Base-by-base conservation (phyloP, 345 rosid genomes). In the Clarkia xantiana region DNA sequence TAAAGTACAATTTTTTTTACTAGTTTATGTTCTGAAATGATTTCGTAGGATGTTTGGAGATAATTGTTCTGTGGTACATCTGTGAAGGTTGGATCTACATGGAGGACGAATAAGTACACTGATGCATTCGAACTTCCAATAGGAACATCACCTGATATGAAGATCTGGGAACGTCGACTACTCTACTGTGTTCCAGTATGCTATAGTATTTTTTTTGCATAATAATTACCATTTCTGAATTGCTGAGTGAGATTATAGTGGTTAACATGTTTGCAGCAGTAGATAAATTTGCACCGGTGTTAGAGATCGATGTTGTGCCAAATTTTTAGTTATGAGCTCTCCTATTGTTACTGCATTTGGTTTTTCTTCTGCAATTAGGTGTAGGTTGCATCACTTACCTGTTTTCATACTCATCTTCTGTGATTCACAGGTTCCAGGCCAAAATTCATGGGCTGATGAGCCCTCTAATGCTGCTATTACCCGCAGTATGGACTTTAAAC, bases 31-130 rank as follows among this genome's bases (percentile, higher is more conserved):
- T 13, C 22, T 14, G 3, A 10, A 46, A 8, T 45, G 10, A 47
- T 17, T 38, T 9, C 19, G 19, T 42, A 3, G 18, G 18, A 16
- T 19, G 14, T 42, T 15, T 9, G 23, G 49, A 29, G n/a, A 43
- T 52, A 29, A 29, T 5, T 29, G 18, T 10, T 7, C 40, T 19
- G 16, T 41, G n/a, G 22, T 15, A 15, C 38, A 44, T 44, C 10
- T 29, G 4, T 41, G 48, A 55, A 20, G 95, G 86, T 81, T 78
- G 94, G 67, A 0, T 60, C 75, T 2, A 61, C 56, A n/a, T 86
- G 98, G 98, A 72, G 86, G 69, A 84, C 98, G 12, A 91, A 81
- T 65, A 91, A 91, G 60, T 91, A 71, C 62, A 62, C 53, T 60
- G 96, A 91, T 62, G 55, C 73, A 12, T 72, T 78, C 17, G 83